Percentiles rank a stretch among this genome's conserved stretches.
phyloP scores from a whole-genome alignment of 2,329 filamentous ascomycete species.

The Lachnellula hyalina region DNA sequence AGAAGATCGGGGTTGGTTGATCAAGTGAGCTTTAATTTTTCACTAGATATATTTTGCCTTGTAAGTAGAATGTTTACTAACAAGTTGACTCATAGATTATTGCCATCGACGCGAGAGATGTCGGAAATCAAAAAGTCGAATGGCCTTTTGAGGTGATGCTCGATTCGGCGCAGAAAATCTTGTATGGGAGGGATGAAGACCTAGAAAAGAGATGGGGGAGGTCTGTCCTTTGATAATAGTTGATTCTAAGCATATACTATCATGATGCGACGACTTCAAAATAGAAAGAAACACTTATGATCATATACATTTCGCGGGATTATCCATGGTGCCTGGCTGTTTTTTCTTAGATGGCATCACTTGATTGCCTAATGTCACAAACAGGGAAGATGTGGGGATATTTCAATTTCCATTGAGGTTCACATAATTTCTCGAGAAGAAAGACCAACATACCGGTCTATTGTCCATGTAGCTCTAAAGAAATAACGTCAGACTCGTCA shows the following conservation, averaged over 20 bases:
- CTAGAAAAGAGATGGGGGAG: neutral
- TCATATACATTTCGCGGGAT: neutral
- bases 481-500: too few relatives aligned
- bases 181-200: neutral
- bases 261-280: neutral
- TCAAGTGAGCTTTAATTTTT: neutral
- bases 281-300: neutral
- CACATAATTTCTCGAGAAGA: too few relatives aligned
- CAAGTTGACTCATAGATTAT: neutral
- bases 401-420: too few relatives aligned
- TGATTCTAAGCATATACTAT: neutral
- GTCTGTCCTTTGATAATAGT: neutral
- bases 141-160: neutral
- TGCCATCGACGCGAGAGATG: conserved; percentile 4
- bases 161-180: neutral
- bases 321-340: neutral
- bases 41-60: neutral
- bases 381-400: too few relatives aligned
- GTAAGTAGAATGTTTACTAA: neutral
- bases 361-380: too few relatives aligned
- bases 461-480: too few relatives aligned
- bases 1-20: conserved; percentile 1
- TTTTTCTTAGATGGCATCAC: too few relatives aligned
- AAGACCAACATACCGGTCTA: too few relatives aligned
- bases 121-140: conserved; percentile 1